Evolutionary conservation across 2,329 filamentous ascomycete genomes (phyloP).

Genomic region (Aulographum hederae): DNA sequence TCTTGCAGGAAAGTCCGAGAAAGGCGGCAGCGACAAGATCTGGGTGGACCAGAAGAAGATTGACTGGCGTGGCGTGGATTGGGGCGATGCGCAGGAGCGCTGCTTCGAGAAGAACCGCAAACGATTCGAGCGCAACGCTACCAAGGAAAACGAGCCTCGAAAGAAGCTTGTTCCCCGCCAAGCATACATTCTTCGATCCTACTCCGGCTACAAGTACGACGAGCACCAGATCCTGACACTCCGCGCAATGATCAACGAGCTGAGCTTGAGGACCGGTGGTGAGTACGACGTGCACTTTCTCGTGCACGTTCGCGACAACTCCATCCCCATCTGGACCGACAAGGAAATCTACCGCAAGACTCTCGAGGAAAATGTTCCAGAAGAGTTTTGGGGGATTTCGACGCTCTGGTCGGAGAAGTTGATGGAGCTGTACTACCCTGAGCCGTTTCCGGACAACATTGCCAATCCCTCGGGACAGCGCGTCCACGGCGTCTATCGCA

Average conservation of each 20-base stretch:
- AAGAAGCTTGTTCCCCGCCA: constrained; percentile 38
- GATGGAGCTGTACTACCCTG: constrained; percentile 80
- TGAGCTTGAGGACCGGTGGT: constrained; percentile 62
- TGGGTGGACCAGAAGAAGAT: constrained; percentile 32
- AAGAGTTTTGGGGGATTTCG: constrained; percentile 75
- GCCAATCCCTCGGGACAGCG: constrained; percentile 42
- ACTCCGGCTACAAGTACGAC: constrained; percentile 64
- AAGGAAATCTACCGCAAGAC: constrained; percentile 47
- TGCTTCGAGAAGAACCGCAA: constrained; percentile 30
- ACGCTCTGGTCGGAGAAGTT: constrained; percentile 89
- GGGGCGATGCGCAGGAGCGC: constrained; percentile 27
- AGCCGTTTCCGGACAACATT: constrained; percentile 60
- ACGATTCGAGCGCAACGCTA: constrained; percentile 21
- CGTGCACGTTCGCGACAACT: constrained; percentile 65
- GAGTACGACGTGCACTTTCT: constrained; percentile 78
- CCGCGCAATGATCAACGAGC: constrained; percentile 67
- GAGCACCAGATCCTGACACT: constrained; percentile 67
- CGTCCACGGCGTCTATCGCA: constrained; percentile 78
- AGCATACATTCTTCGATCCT: constrained; percentile 70
- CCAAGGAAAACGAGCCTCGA: constrained; percentile 8
- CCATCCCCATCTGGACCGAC: constrained; percentile 62
- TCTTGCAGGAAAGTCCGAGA: constrained; percentile 23
- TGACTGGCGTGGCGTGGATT: constrained; percentile 29
- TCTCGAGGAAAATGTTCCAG: constrained; percentile 51
- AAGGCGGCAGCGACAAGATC: constrained; percentile 26